phyloP scores from a whole-genome alignment of 768 basidiomycete genomes.

The Gloeopeniophorella convolvens region DNA sequence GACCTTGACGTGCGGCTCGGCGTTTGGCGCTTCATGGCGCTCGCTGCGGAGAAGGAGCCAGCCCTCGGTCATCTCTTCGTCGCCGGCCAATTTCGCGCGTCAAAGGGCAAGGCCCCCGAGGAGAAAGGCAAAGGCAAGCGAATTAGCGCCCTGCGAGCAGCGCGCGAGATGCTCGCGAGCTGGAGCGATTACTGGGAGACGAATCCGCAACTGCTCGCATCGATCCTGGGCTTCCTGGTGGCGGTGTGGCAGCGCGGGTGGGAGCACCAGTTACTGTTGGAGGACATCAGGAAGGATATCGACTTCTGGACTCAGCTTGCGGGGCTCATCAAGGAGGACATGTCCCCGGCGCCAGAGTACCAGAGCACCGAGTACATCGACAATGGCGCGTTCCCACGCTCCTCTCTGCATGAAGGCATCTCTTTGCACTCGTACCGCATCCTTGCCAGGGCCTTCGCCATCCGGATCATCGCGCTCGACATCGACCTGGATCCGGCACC shows the following conservation, averaged over 20 bases:
- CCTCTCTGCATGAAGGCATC: slow-evolving; percentile 54
- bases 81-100: slow-evolving; percentile 58
- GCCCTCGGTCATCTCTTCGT: slow-evolving; percentile 78
- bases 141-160: slow-evolving; percentile 60
- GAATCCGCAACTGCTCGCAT: slow-evolving; percentile 69
- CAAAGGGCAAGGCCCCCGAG: slow-evolving; percentile 33
- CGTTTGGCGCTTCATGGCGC: slow-evolving; percentile 78
- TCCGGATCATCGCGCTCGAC: slow-evolving; percentile 70
- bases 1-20: slow-evolving; percentile 64
- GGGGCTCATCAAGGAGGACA: slow-evolving; percentile 55
- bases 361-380: slow-evolving; percentile 42
- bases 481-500: slow-evolving; percentile 52
- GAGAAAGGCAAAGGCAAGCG: slow-evolving; percentile 30
- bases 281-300: slow-evolving; percentile 46
- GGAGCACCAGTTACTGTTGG: slow-evolving; percentile 60
- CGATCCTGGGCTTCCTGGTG: slow-evolving; percentile 69
- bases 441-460: slow-evolving; percentile 64
- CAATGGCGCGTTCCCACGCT: slow-evolving; percentile 44
- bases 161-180: slow-evolving; percentile 53
- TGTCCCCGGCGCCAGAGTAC: slow-evolving; percentile 71
- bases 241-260: slow-evolving; percentile 75
- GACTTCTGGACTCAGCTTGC: slow-evolving; percentile 69
- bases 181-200: slow-evolving; percentile 76
- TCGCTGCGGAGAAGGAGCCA: slow-evolving; percentile 81
- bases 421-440: slow-evolving; percentile 61